Evolutionary conservation across 1,284 basidiomycete genomes (phyloP), one percentile per base, ranked within the genome.

Genomic region (Sporisorium graminicola): DNA sequence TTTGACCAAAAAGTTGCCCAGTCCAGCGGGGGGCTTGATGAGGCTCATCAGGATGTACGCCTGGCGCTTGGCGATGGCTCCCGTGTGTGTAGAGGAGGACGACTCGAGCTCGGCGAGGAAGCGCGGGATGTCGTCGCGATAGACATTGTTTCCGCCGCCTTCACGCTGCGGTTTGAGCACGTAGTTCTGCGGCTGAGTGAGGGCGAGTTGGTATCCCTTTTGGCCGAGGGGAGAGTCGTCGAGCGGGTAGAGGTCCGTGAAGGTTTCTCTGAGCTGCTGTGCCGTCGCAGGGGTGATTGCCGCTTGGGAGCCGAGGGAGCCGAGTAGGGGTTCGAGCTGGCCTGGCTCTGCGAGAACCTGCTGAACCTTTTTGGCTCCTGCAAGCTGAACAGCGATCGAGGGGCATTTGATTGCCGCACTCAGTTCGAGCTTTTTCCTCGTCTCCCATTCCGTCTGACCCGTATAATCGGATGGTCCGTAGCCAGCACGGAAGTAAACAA

Each of bases 101-200:
- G 10, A 3, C 12, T 74, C 72, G 12, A 75, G 60, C 1, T 85
- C 81, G 7, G 91, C 89, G 3, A 98, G 88, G 86, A 94, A 94
- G 0, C 88, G 78, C 0, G 92, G 93, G 59, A 98, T 98, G 55
- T 92, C 90, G 5, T 87, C 86, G 58, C 93, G 92, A 87, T 98
- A 99, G 26, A 98, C 90, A 82, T 99, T 99, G 86, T 99, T 97
- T 3, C 96, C 96, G 0, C 97, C 96, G 5, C 97, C 96, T 87
- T 99, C 94, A 20, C 95, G 90, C 86, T 98, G 95, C 0, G 96
- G 96, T 86, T 99, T 98, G 54, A 98, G 89, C 3, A 98, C 97
- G 50, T 93, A 91, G 14, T 88, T 87, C 13, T 88, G 79, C 3
- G 91, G 88, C 0, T 68, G 24, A 5, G 87, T 85, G n/a, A 88